These are phyloP conservation scores for Chalciporus chontae DNA, from an alignment of 768 basidiomycete genomes.

Conservation along the genomic window DNA sequence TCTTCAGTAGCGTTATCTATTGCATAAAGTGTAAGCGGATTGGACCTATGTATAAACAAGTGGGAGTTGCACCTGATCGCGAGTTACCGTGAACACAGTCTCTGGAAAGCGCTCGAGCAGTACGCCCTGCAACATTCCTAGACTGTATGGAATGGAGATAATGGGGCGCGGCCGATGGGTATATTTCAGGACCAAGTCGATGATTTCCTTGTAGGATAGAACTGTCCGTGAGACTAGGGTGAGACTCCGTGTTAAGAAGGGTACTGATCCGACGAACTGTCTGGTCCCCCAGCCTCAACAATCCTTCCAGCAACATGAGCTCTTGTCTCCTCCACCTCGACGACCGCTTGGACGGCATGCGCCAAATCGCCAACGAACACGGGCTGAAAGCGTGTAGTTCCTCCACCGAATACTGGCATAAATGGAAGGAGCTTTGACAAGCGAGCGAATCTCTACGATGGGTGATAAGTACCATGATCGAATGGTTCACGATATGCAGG, in stretches of 20 bases:
- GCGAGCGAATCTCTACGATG: constrained; percentile 54
- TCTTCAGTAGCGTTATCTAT: constrained; percentile 61
- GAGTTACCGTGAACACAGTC: constrained; percentile 66
- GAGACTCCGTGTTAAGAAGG: constrained; percentile 32
- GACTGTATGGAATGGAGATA: constrained; percentile 57
- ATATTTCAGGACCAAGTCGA: constrained; percentile 58
- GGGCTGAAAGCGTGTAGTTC: constrained; percentile 63
- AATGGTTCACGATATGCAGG: neutral
- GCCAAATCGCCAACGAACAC: constrained; percentile 72
- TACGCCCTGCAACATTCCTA: constrained; percentile 63
- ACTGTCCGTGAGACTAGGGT: constrained; percentile 42
- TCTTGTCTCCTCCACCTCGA: constrained; percentile 37
- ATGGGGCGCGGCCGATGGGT: constrained; percentile 53
- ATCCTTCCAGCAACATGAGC: constrained; percentile 39
- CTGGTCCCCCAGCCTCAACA: constrained; percentile 47
- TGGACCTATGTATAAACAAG: neutral
- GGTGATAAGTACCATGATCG: neutral
- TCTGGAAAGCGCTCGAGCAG: constrained; percentile 61
- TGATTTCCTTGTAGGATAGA: constrained; percentile 63
- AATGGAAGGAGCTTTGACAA: constrained; percentile 61
- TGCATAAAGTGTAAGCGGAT: neutral
- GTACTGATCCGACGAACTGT: constrained; percentile 34
- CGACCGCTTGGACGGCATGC: constrained; percentile 54
- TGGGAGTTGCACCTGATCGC: constrained; percentile 51
- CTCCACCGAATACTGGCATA: constrained; percentile 76